phyloP scores from a whole-genome alignment of 1,284 basidiomycete genomes.

The Fistulina hepatica region DNA sequence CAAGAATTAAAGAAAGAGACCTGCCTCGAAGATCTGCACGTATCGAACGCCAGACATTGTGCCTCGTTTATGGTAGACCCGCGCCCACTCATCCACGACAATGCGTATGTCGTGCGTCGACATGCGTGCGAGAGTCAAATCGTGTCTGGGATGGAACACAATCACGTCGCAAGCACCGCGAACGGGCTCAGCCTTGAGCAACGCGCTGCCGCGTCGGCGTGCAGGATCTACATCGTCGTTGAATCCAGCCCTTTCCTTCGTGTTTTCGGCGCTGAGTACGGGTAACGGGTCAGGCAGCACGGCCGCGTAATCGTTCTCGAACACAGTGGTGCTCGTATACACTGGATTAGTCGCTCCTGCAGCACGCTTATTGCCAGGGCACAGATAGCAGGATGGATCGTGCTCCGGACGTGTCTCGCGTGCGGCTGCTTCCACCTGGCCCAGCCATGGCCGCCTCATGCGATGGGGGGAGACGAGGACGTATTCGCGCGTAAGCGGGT shows the following conservation, averaged over 20 bases:
- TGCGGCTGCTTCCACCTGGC: constrained; percentile 68
- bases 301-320: constrained; percentile 85
- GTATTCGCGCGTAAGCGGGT: constrained; percentile 70
- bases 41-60: constrained; percentile 59
- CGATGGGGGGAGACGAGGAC: constrained; percentile 81
- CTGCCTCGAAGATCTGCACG: constrained; percentile 84
- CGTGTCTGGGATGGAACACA: constrained; percentile 84
- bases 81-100: constrained; percentile 71
- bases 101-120: constrained; percentile 47
- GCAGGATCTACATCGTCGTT: no score
- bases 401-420: constrained; percentile 47
- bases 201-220: constrained; percentile 40
- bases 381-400: constrained; percentile 82
- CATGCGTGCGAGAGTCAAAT: constrained; percentile 81
- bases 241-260: no score
- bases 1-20: constrained; percentile 8
- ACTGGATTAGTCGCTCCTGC: constrained; percentile 62
- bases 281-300: constrained; percentile 54
- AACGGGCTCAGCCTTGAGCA: constrained; percentile 64
- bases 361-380: constrained; percentile 79
- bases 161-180: constrained; percentile 85
- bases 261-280: no score
- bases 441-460: constrained; percentile 75
- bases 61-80: constrained; percentile 56
- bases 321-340: constrained; percentile 64